Percentiles rank a stretch among this genome's conserved stretches.
phyloP scores from a whole-genome alignment of 805 yeast genomes.

The Wickerhamiella occidentalis region DNA sequence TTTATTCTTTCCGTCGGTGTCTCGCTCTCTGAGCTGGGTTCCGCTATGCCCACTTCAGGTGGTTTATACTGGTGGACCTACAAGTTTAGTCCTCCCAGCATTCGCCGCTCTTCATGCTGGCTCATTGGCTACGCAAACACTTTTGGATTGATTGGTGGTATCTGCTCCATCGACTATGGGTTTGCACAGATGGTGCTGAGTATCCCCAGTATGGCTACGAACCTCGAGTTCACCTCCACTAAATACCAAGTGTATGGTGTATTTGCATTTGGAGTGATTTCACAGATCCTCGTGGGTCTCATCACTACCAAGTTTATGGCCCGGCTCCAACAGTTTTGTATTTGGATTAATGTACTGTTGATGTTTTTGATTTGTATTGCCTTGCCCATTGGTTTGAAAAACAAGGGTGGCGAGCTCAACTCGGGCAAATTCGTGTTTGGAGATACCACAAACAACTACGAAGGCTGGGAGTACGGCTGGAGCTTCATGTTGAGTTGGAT shows the following conservation, averaged over 20 bases:
- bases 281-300: conserved; percentile 44
- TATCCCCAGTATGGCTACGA: conserved; percentile 21
- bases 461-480: conserved; percentile 52
- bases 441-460: conserved; percentile 33
- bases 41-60: conserved; percentile 64
- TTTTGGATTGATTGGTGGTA: conserved; percentile 51
- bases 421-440: conserved; percentile 46
- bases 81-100: conserved; percentile 47
- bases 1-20: conserved; percentile 49
- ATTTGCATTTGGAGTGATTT: conserved; percentile 46
- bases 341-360: conserved; percentile 40
- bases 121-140: conserved; percentile 58
- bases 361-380: conserved; percentile 49
- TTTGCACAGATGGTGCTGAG: conserved; percentile 33
- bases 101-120: conserved; percentile 44
- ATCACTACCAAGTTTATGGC: conserved; percentile 47
- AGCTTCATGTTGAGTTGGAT: conserved; percentile 41
- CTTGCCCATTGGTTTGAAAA: conserved; percentile 41
- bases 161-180: conserved; percentile 60
- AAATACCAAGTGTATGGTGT: conserved; percentile 49
- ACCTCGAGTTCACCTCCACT: conserved; percentile 43
- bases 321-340: conserved; percentile 47
- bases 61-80: conserved; percentile 62
- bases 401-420: conserved; percentile 31
- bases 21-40: conserved; percentile 53